phyloP scores from a whole-genome alignment of 495 filamentous ascomycete genomes.

The Aspergillus steynii region DNA sequence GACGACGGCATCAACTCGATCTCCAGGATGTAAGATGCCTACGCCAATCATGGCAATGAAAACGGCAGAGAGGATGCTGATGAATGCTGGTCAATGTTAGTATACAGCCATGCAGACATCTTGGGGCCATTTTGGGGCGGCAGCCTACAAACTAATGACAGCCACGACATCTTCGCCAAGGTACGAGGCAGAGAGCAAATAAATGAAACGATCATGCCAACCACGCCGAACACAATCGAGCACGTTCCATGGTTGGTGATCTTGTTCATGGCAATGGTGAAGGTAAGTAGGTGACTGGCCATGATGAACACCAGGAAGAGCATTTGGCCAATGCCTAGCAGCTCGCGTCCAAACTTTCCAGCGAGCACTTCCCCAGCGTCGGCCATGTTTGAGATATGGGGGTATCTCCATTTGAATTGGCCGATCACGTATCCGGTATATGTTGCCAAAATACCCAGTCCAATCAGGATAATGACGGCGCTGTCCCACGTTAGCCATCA shows the following conservation, averaged over 20 bases:
- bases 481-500: conserved; percentile 29
- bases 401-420: conserved; percentile 72
- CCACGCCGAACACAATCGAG: conserved; percentile 67
- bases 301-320: conserved; percentile 76
- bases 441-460: conserved; percentile 65
- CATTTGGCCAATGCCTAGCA: conserved; percentile 62
- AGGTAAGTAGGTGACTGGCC: conserved; percentile 75
- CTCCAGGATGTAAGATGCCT: conserved; percentile 43
- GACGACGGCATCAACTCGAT: conserved; percentile 27
- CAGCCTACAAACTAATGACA: conserved; percentile 62
- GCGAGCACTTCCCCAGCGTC: conserved; percentile 69
- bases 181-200: conserved; percentile 68
- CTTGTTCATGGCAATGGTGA: conserved; percentile 71
- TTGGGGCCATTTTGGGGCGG: neutral
- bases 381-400: conserved; percentile 70
- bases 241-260: conserved; percentile 67
- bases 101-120: neutral
- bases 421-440: conserved; percentile 80
- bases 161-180: conserved; percentile 58
- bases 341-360: conserved; percentile 61
- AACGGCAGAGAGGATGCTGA: conserved; percentile 67
- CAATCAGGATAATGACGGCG: conserved; percentile 64
- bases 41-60: conserved; percentile 70
- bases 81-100: conserved; percentile 53
- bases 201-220: conserved; percentile 65